Evolutionary conservation across 805 yeast species (phyloP).

Genomic region (Ogataea trehaloabstinens): DNA sequence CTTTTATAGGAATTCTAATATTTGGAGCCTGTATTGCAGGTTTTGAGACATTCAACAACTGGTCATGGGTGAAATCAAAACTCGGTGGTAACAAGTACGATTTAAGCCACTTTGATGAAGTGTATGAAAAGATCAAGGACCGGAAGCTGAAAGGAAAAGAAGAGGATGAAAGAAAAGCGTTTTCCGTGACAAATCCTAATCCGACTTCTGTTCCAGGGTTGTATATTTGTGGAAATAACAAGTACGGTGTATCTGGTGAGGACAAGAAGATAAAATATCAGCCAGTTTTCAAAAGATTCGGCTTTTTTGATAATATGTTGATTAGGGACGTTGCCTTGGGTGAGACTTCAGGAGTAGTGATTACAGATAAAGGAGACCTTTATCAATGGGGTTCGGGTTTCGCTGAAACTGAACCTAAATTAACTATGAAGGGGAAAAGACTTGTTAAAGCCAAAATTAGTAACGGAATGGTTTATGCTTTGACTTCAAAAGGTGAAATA

Average conservation of each 20-base stretch:
- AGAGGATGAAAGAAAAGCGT: conserved; percentile 17
- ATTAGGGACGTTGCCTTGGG: conserved; percentile 57
- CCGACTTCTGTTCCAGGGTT: conserved; percentile 52
- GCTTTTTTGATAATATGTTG: conserved; percentile 59
- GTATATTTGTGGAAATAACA: conserved; percentile 62
- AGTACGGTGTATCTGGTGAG: conserved; percentile 32
- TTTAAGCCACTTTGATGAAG: conserved; percentile 36
- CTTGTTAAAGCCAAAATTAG: conserved; percentile 47
- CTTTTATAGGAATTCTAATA: conserved; percentile 39
- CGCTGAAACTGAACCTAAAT: conserved; percentile 22
- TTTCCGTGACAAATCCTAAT: conserved; percentile 33
- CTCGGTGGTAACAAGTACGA: conserved; percentile 32
- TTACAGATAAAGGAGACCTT: conserved; percentile 67
- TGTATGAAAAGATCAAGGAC: conserved; percentile 31
- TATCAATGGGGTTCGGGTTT: conserved; percentile 65
- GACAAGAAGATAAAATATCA: conserved; percentile 31
- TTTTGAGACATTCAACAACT: conserved; percentile 40
- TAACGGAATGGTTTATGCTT: conserved; percentile 50
- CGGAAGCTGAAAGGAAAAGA: conserved; percentile 20
- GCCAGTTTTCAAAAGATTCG: conserved; percentile 57
- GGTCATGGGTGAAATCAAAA: conserved; percentile 37
- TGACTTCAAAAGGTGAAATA: conserved; percentile 47
- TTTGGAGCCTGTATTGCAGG: conserved; percentile 39
- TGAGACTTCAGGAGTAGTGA: conserved; percentile 51
- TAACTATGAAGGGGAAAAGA: conserved; percentile 46